Percentiles rank a stretch among this genome's conserved stretches.
These are phyloP conservation scores for Knoxia roxburghii DNA, from an alignment of 257 asterid species.

Conservation along the genomic window DNA sequence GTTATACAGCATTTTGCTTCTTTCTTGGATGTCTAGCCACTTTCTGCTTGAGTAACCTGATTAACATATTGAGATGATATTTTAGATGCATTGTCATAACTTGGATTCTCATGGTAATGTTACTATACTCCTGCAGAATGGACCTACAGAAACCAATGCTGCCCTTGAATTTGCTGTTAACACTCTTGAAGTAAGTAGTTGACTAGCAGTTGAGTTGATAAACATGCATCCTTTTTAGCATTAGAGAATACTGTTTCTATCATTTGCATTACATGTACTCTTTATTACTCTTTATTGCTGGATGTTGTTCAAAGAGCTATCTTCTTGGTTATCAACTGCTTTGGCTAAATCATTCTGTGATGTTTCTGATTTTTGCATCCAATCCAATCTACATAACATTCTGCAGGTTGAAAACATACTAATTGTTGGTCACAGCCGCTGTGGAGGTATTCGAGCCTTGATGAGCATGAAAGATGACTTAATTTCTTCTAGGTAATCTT, in stretches of 20 bases:
- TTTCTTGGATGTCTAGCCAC: neutral
- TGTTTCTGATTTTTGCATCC: too few species aligned
- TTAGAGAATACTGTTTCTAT: too few species aligned
- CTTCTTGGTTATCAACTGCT: too few species aligned
- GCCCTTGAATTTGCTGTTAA: constrained; percentile 96
- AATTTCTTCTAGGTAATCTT: constrained; percentile 48
- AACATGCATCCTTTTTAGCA: too few species aligned
- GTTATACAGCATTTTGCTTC: neutral
- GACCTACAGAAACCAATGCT: constrained; percentile 90
- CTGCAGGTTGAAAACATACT: constrained; percentile 81
- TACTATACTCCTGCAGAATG: constrained; percentile 54
- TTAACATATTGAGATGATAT: neutral
- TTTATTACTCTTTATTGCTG: too few species aligned
- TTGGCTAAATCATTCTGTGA: too few species aligned
- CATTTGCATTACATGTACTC: too few species aligned
- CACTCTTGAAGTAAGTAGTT: constrained; percentile 64
- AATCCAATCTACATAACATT: neutral
- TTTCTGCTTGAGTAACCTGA: constrained; percentile 13
- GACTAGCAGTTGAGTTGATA: too few species aligned
- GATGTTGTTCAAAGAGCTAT: too few species aligned
- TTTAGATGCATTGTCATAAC: neutral
- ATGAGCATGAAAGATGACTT: constrained; percentile 80
- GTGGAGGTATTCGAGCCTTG: constrained; percentile 94
- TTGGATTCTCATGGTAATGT: neutral
- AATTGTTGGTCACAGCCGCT: constrained; percentile 88